These are phyloP conservation scores for Colletotrichum sidae DNA, from an alignment of 2,329 filamentous ascomycete species.

Conservation along the genomic window DNA sequence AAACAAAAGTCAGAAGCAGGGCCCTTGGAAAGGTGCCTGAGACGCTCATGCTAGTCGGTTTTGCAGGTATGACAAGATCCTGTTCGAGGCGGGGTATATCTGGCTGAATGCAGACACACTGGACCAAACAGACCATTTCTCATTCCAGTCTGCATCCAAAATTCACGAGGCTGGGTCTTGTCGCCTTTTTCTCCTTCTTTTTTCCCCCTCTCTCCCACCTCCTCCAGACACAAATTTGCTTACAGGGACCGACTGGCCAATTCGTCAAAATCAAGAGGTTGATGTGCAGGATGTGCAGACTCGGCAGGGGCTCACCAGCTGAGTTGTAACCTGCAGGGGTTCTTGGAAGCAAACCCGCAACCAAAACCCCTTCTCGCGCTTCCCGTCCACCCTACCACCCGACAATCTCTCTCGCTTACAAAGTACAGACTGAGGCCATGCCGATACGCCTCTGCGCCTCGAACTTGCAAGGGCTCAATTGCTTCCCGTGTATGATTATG, in stretches of 20 bases:
- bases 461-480: background rate
- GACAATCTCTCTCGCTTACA: conserved; percentile 20
- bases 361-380: conserved; percentile 5
- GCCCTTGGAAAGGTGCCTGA: background rate
- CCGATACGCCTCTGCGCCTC: conserved; percentile 17
- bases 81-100: no score
- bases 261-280: conserved; percentile 4
- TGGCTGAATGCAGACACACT: background rate
- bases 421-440: conserved; percentile 17
- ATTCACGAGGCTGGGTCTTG: background rate
- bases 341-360: conserved; percentile 4
- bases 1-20: conserved; percentile 25
- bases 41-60: background rate
- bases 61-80: no score
- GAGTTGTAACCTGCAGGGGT: conserved; percentile 24
- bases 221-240: background rate
- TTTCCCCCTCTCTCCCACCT: background rate
- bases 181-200: background rate
- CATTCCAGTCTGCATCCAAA: background rate
- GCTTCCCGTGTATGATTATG: no score
- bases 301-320: conserved; percentile 20
- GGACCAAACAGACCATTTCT: background rate
- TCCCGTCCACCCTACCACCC: conserved; percentile 18
- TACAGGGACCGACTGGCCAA: background rate
- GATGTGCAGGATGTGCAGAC: conserved; percentile 23